phyloP scores from a whole-genome alignment of 2,329 filamentous ascomycete species.

The Metarhizium anisopliae region DNA sequence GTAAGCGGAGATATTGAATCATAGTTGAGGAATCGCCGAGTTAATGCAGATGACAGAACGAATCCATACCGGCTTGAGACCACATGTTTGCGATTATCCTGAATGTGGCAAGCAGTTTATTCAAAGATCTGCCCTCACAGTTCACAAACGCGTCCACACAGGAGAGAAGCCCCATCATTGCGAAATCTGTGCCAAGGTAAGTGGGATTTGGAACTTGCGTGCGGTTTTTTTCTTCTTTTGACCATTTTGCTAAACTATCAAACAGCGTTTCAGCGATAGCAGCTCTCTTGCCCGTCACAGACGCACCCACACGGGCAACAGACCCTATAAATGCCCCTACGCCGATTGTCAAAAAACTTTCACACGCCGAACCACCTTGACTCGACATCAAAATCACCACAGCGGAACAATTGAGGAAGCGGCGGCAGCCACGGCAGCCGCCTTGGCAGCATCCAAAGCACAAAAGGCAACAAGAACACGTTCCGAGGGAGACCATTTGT shows the following conservation, averaged over 20 bases:
- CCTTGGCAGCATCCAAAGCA: constrained; percentile 51
- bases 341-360: constrained; percentile 98
- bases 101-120: constrained; percentile 95
- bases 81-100: constrained; percentile 84
- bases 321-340: constrained; percentile 95
- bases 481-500: constrained; percentile 64
- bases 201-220: constrained; percentile 13
- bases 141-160: constrained; percentile 91
- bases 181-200: constrained; percentile 90
- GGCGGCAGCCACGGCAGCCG: constrained; percentile 78
- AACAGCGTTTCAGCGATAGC: constrained; percentile 88
- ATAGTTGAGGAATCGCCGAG: not conserved
- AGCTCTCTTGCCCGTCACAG: constrained; percentile 89
- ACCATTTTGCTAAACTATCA: not conserved
- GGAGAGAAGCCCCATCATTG: constrained; percentile 98
- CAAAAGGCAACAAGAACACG: constrained; percentile 38
- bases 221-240: not conserved
- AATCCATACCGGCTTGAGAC: constrained; percentile 85
- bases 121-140: constrained; percentile 88
- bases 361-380: constrained; percentile 88
- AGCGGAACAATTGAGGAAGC: constrained; percentile 93
- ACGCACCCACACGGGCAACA: constrained; percentile 88
- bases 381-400: constrained; percentile 91
- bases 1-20: constrained; percentile 43
- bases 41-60: constrained; percentile 57